phyloP scores from a whole-genome alignment of 176 grass and related monocot species.

The Raddia guianensis region DNA sequence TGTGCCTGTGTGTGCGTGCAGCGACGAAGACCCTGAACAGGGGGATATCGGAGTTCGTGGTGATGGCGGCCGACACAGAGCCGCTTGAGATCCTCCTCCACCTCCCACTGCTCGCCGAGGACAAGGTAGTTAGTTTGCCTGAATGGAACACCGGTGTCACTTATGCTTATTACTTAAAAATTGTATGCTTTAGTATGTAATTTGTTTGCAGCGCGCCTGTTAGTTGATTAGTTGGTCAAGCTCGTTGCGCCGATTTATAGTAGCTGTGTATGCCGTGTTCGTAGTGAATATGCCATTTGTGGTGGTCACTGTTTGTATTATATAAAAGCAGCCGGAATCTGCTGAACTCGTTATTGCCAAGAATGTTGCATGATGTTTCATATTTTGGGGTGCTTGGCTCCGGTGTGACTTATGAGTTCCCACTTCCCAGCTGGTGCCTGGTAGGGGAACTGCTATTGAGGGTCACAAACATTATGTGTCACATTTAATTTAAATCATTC shows the following conservation, averaged over 20 bases:
- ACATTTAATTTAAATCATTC: neutral
- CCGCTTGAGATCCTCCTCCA: constrained; percentile 89
- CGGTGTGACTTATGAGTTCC: neutral
- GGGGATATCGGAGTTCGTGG: constrained; percentile 85
- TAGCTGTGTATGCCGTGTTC: neutral
- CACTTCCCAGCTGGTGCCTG: neutral
- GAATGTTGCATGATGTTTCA: neutral
- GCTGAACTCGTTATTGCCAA: neutral
- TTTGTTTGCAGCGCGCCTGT: neutral
- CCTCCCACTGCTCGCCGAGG: constrained; percentile 77
- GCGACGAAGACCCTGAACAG: constrained; percentile 88
- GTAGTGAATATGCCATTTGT: neutral
- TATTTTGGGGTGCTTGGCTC: neutral
- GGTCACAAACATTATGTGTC: neutral
- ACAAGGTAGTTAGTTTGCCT: constrained; percentile 51
- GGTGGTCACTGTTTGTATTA: neutral
- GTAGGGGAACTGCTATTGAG: neutral
- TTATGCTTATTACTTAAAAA: neutral
- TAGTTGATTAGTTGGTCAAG: neutral
- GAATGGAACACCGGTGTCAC: neutral
- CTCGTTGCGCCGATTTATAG: neutral
- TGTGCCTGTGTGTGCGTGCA: neutral
- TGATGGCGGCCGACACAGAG: constrained; percentile 88
- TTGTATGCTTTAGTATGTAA: neutral
- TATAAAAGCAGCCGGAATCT: neutral